Percentiles rank a stretch among this genome's conserved stretches.
Evolutionary conservation across 2,329 filamentous ascomycete species (phyloP).

Genomic region (Penicillium italicum): DNA sequence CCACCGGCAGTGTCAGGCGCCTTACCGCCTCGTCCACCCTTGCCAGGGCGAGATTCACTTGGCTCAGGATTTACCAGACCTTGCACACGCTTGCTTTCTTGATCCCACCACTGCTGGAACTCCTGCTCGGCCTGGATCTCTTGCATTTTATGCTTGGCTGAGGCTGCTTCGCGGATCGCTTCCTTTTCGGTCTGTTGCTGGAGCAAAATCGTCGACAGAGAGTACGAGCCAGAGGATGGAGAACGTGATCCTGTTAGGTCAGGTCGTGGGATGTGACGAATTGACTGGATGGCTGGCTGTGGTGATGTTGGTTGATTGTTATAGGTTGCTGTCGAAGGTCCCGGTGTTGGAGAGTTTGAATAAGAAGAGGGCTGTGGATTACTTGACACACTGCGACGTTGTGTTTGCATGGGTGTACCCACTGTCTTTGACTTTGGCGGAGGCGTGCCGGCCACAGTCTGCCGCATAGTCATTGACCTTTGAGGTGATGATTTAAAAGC

Average conservation of each 20-base stretch:
- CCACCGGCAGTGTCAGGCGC: conserved; percentile 4
- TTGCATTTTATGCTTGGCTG: conserved; percentile 78
- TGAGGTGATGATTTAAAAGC: conserved; percentile 27
- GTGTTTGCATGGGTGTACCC: conserved; percentile 45
- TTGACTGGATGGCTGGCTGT: conserved; percentile 38
- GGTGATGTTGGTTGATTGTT: conserved; percentile 25
- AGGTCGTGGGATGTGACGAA: conserved; percentile 49
- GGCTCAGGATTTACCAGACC: conserved; percentile 28
- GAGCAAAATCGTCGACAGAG: conserved; percentile 82
- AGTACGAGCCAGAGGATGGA: conserved; percentile 65
- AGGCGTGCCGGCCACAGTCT: conserved; percentile 53
- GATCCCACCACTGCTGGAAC: conserved; percentile 67
- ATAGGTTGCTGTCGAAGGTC: conserved; percentile 30
- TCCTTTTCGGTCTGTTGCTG: conserved; percentile 84
- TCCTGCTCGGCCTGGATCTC: conserved; percentile 97
- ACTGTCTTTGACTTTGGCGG: conserved; percentile 26
- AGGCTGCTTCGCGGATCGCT: conserved; percentile 71
- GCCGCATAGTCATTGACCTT: conserved; percentile 57
- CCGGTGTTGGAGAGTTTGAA: conserved; percentile 19
- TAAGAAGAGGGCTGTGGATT: conserved; percentile 15
- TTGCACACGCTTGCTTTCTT: conserved; percentile 39
- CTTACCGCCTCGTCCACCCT: conserved; percentile 17
- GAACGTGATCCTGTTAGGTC: conserved; percentile 33
- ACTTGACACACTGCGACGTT: conserved; percentile 38
- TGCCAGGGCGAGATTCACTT: conserved; percentile 12